Percentiles rank a stretch among this genome's conserved stretches.
These are phyloP conservation scores for Calonectria pteridis DNA, from an alignment of 2,329 filamentous ascomycete genomes.

Conservation along the genomic window DNA sequence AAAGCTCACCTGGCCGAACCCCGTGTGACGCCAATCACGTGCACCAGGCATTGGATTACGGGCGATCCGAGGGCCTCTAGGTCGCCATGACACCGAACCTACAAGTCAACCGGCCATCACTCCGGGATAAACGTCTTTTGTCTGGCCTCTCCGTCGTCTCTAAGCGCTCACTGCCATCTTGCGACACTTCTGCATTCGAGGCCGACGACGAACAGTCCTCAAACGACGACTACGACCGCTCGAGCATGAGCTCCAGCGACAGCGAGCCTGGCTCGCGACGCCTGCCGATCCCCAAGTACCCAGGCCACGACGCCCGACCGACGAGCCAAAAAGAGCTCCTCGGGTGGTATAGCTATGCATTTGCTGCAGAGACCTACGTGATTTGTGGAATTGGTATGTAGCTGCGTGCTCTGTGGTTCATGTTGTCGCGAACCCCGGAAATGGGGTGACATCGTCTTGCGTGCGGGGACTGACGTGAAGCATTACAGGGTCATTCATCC, in stretches of 20 bases:
- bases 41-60: slow-evolving; percentile 40
- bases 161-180: slow-evolving; percentile 69
- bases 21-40: slow-evolving; percentile 47
- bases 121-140: slow-evolving; percentile 57
- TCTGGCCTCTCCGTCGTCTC: slow-evolving; percentile 65
- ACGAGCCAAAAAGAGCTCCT: slow-evolving; percentile 89
- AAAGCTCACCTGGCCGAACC: slow-evolving; percentile 24
- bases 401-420: not conserved
- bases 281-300: slow-evolving; percentile 68
- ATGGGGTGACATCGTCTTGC: not conserved
- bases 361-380: slow-evolving; percentile 96
- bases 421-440: not conserved
- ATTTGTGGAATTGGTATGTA: slow-evolving; percentile 81
- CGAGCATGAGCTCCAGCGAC: slow-evolving; percentile 52
- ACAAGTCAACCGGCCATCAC: slow-evolving; percentile 55
- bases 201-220: slow-evolving; percentile 77
- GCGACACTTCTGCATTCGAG: slow-evolving; percentile 72
- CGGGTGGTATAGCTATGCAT: slow-evolving; percentile 97
- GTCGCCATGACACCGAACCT: slow-evolving; percentile 42
- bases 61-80: slow-evolving; percentile 20
- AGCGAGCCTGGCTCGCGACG: slow-evolving; percentile 53
- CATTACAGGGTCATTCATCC: slow-evolving; percentile 86
- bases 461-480: slow-evolving; percentile 17
- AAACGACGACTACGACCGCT: slow-evolving; percentile 33
- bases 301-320: slow-evolving; percentile 87